Evolutionary conservation across 192 early-diverging fungal genomes (phyloP).

Genomic region (Podila verticillata): DNA sequence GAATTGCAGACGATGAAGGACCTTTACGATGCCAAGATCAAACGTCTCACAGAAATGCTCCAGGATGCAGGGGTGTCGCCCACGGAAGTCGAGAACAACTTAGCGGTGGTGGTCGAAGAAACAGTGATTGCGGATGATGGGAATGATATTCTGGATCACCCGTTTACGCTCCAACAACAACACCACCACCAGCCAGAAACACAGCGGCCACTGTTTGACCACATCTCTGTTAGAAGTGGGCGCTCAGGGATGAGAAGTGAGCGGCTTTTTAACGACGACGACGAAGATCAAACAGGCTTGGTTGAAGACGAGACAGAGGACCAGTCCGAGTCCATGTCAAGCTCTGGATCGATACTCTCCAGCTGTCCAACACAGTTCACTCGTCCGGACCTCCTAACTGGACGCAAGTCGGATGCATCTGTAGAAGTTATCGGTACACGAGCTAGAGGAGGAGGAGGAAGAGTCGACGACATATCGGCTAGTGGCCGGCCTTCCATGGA

Average conservation of each 20-base stretch:
- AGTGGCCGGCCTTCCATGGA: not conserved
- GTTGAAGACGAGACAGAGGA: slow-evolving; percentile 10
- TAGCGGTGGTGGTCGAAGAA: slow-evolving; percentile 32
- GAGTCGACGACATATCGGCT: not conserved
- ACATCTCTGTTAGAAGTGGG: not conserved
- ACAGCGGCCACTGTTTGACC: not conserved
- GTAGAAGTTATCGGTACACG: not conserved
- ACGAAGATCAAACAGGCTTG: not conserved
- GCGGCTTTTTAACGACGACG: slow-evolving; percentile 20
- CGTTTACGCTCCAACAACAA: slow-evolving; percentile 6
- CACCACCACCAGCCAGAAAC: not conserved
- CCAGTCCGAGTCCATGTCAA: slow-evolving; percentile 31
- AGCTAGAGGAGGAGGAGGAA: not conserved
- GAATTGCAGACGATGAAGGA: slow-evolving; percentile 50
- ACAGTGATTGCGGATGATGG: slow-evolving; percentile 15
- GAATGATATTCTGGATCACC: not conserved
- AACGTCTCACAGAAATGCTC: slow-evolving; percentile 47
- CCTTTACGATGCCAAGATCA: slow-evolving; percentile 46
- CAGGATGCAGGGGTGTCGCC: slow-evolving; percentile 48
- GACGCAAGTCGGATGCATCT: not conserved
- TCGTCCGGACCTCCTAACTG: slow-evolving; percentile 15
- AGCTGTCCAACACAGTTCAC: slow-evolving; percentile 28
- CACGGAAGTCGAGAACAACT: slow-evolving; percentile 45
- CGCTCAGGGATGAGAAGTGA: slow-evolving; percentile 4
- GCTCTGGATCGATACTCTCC: slow-evolving; percentile 22